Evolutionary conservation across 2,329 filamentous ascomycete species (phyloP).

Genomic region (Epichloe sylvatica): DNA sequence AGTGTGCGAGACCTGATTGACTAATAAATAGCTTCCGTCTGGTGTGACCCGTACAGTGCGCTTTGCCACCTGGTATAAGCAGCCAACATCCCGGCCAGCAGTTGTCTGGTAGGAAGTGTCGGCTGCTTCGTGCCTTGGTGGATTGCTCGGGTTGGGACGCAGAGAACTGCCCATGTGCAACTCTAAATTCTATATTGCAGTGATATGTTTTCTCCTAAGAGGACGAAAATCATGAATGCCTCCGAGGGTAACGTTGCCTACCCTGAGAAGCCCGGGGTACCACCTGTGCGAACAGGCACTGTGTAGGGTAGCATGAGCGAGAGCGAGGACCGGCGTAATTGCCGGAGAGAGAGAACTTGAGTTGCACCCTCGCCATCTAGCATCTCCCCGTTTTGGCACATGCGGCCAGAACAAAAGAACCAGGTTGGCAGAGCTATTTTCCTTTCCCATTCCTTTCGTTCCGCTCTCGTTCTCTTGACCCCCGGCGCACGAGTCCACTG

Average conservation of each 20-base stretch:
- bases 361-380: background rate
- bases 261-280: background rate
- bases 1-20: too few relatives aligned
- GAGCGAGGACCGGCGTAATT: background rate
- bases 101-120: too few relatives aligned
- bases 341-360: background rate
- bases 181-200: too few relatives aligned
- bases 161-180: too few relatives aligned
- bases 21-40: too few relatives aligned
- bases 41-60: too few relatives aligned
- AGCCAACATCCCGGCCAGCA: too few relatives aligned
- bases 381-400: background rate
- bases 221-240: too few relatives aligned
- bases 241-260: background rate
- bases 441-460: background rate
- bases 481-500: background rate
- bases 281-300: background rate
- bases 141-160: too few relatives aligned
- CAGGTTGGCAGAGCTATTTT: background rate
- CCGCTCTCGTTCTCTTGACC: background rate
- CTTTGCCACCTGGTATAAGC: too few relatives aligned
- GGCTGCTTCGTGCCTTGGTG: too few relatives aligned
- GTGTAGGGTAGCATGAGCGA: background rate
- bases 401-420: slow-evolving; percentile 1
- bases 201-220: too few relatives aligned